phyloP scores from a whole-genome alignment of 176 grass and related monocot genomes.

The Ensete glaucum region DNA sequence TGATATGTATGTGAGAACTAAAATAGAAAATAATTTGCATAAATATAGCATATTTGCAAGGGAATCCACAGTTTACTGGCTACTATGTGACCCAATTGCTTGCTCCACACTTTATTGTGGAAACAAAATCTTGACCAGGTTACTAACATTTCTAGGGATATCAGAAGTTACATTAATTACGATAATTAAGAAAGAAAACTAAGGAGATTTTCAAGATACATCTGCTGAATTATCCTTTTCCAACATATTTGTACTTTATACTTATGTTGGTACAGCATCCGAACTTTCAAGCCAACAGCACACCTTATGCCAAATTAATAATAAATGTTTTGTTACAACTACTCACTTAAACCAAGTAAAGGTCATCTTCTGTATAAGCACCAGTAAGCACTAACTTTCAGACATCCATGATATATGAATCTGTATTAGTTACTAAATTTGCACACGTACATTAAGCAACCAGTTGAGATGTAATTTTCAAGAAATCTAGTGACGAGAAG shows the following conservation, averaged over 20 bases:
- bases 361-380: neutral
- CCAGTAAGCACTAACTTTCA: neutral
- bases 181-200: too few relatives aligned
- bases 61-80: too few relatives aligned
- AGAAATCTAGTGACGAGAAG: slow-evolving; percentile 77
- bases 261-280: neutral
- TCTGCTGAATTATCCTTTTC: too few relatives aligned
- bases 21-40: neutral
- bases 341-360: neutral
- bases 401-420: neutral
- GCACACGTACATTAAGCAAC: slow-evolving; percentile 62
- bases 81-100: too few relatives aligned
- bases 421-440: neutral
- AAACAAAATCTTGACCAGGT: too few relatives aligned
- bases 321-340: neutral
- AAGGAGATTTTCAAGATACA: too few relatives aligned
- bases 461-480: slow-evolving; percentile 44
- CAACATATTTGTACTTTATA: too few relatives aligned
- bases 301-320: neutral
- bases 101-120: too few relatives aligned
- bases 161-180: too few relatives aligned
- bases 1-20: neutral
- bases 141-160: too few relatives aligned
- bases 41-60: too few relatives aligned
- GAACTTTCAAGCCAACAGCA: neutral